Evolutionary conservation across 1,139 yeast genomes (phyloP), one percentile per base, ranked within the genome.

Genomic region (Suzukiozyma palmioleophila): DNA sequence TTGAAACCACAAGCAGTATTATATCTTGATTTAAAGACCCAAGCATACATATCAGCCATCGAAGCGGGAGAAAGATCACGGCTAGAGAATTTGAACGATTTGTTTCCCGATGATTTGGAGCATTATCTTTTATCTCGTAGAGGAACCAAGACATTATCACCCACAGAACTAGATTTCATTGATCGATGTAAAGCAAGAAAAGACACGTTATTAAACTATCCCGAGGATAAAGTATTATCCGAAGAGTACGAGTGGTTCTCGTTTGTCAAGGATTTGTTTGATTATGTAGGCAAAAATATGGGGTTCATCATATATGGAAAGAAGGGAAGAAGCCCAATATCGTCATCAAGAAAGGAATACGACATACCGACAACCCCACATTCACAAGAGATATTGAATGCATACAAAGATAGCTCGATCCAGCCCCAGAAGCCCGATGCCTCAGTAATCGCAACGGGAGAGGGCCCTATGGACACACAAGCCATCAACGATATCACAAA

Each of bases 1-100:
- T 66, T 87, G 44, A 89, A 89, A 57, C 79, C 85, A 6, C 95
- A 86, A 50, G 89, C 95, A 0, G 80, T 78, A 2, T 62, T 92
- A 40, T 88, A 75, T 51, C 69, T 92, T 39, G 97, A 92, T 51
- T 70, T 92, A 54, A 92, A 92, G 57, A 92, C 98, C 0, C 98
- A 92, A 60, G 96, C 96, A 0, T 92, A 81, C 54, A 89, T 92
- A 21, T 83, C 96, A 0, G 96, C 95, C 0, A 64, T 90, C 46
- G 87, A 84, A 50, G 81, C 86, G 5, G 81, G 80, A 8, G 89
- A 82, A 43, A 62, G 82, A 45, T 72, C 87, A 2, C 73, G 80
- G 49, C 74, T 73, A 43, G 92, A 84, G 39, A 77, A 88, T 8
- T 63, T 90, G 46, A 82, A 86, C 45, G 88, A 82, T 51, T 74